Evolutionary conservation across 148 eudicot genomes (phyloP).

Genomic region (Fagopyrum homotropicum): DNA sequence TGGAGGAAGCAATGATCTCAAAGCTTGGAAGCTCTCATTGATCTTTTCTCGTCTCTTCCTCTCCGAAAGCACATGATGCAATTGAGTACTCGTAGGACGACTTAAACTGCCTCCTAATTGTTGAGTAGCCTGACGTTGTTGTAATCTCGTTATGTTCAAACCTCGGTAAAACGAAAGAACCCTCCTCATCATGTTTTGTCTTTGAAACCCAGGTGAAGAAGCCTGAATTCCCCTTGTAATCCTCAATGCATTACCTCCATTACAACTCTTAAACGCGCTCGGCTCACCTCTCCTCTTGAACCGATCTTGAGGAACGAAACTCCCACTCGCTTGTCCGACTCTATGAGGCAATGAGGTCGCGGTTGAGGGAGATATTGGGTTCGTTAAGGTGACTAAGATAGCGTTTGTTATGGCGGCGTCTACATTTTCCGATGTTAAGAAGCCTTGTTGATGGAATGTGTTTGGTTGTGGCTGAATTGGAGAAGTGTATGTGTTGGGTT

Average conservation of each 20-base stretch:
- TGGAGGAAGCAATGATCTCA: constrained; percentile 76
- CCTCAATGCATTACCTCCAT: not conserved
- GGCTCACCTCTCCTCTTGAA: not conserved
- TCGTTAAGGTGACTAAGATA: constrained; percentile 45
- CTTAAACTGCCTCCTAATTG: constrained; percentile 17
- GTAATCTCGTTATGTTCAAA: constrained; percentile 24
- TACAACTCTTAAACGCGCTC: constrained; percentile 51
- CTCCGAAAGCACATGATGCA: constrained; percentile 85
- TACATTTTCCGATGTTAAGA: constrained; percentile 39
- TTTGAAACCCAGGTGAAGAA: constrained; percentile 13
- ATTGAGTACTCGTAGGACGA: constrained; percentile 40
- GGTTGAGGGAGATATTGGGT: constrained; percentile 34
- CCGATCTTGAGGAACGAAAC: not conserved
- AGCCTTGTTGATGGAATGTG: constrained; percentile 20
- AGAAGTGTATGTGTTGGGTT: constrained; percentile 15
- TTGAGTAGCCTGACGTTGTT: not conserved
- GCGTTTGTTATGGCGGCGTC: constrained; percentile 60
- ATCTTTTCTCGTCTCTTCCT: constrained; percentile 76
- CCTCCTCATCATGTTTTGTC: constrained; percentile 42
- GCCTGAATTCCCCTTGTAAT: not conserved
- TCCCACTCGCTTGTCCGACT: not conserved
- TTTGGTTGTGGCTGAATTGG: constrained; percentile 14
- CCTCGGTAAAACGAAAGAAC: constrained; percentile 34
- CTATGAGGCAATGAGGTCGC: constrained; percentile 13
- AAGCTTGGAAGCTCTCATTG: constrained; percentile 70